Evolutionary conservation across 164 flowering plant species (phyloP).

Genomic region (Litsea cubeba): DNA sequence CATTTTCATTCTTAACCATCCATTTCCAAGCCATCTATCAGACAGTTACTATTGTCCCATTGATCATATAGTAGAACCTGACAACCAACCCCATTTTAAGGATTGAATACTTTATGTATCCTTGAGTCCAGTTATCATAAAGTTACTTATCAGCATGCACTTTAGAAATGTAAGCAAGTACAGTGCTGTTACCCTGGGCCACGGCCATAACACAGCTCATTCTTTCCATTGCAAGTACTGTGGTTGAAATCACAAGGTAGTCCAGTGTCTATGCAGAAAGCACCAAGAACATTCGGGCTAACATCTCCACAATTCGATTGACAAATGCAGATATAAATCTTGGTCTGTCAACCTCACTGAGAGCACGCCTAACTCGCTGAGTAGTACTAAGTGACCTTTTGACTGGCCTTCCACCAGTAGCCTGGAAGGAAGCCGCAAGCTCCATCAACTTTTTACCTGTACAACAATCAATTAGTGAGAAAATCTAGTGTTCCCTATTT

Average conservation of each 20-base stretch:
- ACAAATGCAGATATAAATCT: constrained; percentile 89
- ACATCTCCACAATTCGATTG: constrained; percentile 98
- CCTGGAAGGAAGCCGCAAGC: constrained; percentile 75
- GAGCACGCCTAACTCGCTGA: constrained; percentile 65
- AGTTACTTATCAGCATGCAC: too few species aligned
- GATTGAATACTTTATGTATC: too few species aligned
- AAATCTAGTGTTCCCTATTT: neutral
- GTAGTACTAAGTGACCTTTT: constrained; percentile 56
- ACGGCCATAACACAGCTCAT: constrained; percentile 92
- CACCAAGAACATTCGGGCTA: constrained; percentile 96
- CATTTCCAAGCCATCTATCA: neutral
- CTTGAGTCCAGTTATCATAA: too few species aligned
- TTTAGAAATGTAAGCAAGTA: neutral
- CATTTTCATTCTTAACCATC: neutral
- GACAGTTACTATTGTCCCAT: neutral
- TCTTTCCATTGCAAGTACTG: constrained; percentile 95
- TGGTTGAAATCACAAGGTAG: constrained; percentile 98
- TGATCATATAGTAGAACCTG: neutral
- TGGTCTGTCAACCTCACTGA: constrained; percentile 62
- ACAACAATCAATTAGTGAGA: constrained; percentile 9
- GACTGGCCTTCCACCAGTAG: constrained; percentile 61
- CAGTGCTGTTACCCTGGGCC: constrained; percentile 74
- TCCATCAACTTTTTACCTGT: constrained; percentile 73
- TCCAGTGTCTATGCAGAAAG: constrained; percentile 90
- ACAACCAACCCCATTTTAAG: neutral